Evolutionary conservation across 768 basidiomycete species (phyloP).

Genomic region (Coprinopsis strossmayeri): DNA sequence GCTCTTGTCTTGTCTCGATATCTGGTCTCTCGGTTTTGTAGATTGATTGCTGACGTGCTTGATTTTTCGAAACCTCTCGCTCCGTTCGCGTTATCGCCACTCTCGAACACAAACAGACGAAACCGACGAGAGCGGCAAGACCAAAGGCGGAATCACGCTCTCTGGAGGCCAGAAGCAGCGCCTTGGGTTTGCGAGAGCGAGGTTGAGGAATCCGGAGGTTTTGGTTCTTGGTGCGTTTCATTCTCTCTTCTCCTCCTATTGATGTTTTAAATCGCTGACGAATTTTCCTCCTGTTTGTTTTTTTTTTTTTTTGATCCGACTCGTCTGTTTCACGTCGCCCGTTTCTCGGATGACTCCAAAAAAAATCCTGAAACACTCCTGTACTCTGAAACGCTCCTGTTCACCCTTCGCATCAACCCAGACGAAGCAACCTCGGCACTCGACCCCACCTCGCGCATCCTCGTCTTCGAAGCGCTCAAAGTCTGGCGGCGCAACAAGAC

Average conservation of each 20-base stretch:
- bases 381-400: too few relatives aligned
- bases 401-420: too few relatives aligned
- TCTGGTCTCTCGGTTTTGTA: not conserved
- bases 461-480: slow-evolving; percentile 71
- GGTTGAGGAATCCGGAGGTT: slow-evolving; percentile 79
- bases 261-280: not conserved
- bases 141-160: slow-evolving; percentile 45
- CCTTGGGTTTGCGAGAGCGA: slow-evolving; percentile 82
- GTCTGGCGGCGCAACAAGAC: slow-evolving; percentile 72
- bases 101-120: too few relatives aligned
- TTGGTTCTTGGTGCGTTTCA: slow-evolving; percentile 76
- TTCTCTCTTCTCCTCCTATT: not conserved
- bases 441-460: slow-evolving; percentile 79
- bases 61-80: not conserved
- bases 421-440: slow-evolving; percentile 82
- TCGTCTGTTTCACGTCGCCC: not conserved
- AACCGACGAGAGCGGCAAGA: not conserved
- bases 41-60: not conserved
- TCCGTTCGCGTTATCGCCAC: too few relatives aligned
- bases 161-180: slow-evolving; percentile 93
- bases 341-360: not conserved
- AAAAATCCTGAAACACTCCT: not conserved
- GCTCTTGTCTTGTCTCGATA: not conserved
- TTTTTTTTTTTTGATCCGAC: not conserved
- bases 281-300: not conserved